Conservation (phyloP, 257 asterid species). For the Lavandula angustifolia region DNA sequence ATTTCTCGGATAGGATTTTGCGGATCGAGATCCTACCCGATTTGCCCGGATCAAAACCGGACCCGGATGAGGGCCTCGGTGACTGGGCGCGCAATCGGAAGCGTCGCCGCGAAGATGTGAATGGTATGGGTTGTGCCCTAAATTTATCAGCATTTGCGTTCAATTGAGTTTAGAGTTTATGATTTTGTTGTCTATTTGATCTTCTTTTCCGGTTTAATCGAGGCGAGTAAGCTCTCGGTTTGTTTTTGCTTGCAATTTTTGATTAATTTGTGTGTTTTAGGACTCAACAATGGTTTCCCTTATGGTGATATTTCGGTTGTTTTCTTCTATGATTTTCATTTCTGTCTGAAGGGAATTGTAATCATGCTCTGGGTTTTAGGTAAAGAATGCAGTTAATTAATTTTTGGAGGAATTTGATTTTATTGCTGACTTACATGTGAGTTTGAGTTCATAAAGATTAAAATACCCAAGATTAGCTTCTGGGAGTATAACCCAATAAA, state of each 20-base stretch:
- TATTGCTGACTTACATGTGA: neutral
- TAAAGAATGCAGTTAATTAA: neutral
- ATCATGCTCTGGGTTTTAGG: neutral
- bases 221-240: neutral
- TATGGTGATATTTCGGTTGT: neutral
- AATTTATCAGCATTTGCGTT: neutral
- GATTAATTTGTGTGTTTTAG: conserved; percentile 9
- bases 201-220: neutral
- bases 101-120: conserved; percentile 71
- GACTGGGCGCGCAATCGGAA: conserved; percentile 74
- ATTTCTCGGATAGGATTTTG: conserved; percentile 76
- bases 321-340: neutral
- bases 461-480: conserved; percentile 4
- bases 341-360: neutral
- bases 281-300: neutral
- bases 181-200: neutral
- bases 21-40: conserved; percentile 62
- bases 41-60: conserved; percentile 46
- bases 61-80: conserved; percentile 41
- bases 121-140: conserved; percentile 40
- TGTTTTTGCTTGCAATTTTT: neutral
- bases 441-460: conserved; percentile 4
- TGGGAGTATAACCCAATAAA: neutral
- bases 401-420: conserved; percentile 20
- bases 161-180: neutral